Percentiles rank a stretch among this genome's conserved stretches.
Conservation (phyloP, 148 eudicot species). For the Rhododendron henanense region DNA sequence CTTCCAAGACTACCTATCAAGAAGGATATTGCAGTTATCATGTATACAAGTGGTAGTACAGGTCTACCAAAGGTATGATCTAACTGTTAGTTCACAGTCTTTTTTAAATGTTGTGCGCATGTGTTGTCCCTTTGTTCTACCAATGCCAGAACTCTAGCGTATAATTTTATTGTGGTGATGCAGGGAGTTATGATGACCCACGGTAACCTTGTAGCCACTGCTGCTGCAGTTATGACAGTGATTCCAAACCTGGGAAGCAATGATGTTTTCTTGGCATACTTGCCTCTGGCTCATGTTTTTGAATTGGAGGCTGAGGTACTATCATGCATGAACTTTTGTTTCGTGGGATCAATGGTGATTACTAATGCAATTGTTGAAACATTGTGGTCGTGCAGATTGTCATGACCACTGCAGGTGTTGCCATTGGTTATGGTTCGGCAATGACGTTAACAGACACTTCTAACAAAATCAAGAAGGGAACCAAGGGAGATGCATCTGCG, state of each 20-base stretch:
- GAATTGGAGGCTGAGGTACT: slow-evolving; percentile 97
- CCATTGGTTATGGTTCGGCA: slow-evolving; percentile 89
- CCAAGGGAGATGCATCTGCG: slow-evolving; percentile 80
- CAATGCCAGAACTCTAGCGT: not conserved
- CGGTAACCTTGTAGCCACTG: slow-evolving; percentile 83
- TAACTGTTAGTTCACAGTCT: not conserved
- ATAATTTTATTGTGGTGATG: slow-evolving; percentile 1
- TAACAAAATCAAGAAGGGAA: slow-evolving; percentile 90
- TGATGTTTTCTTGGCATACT: slow-evolving; percentile 78
- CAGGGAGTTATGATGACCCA: slow-evolving; percentile 99
- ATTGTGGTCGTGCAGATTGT: slow-evolving; percentile 52
- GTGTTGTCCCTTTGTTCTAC: not conserved
- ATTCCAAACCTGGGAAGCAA: slow-evolving; percentile 63
- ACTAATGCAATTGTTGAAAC: slow-evolving; percentile 9
- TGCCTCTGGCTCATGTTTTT: slow-evolving; percentile 94
- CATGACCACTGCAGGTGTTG: slow-evolving; percentile 67
- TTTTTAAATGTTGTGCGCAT: not conserved
- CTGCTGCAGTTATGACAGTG: slow-evolving; percentile 86
- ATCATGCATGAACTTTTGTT: slow-evolving; percentile 3
- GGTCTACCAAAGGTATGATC: slow-evolving; percentile 74
- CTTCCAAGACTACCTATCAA: slow-evolving; percentile 69
- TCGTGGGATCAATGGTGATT: not conserved
- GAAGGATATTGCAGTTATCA: slow-evolving; percentile 82
- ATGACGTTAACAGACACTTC: slow-evolving; percentile 91
- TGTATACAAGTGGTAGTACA: slow-evolving; percentile 99